Base-by-base conservation (phyloP, 2,329 filamentous ascomycete genomes). In the Fusarium sp. region DNA sequence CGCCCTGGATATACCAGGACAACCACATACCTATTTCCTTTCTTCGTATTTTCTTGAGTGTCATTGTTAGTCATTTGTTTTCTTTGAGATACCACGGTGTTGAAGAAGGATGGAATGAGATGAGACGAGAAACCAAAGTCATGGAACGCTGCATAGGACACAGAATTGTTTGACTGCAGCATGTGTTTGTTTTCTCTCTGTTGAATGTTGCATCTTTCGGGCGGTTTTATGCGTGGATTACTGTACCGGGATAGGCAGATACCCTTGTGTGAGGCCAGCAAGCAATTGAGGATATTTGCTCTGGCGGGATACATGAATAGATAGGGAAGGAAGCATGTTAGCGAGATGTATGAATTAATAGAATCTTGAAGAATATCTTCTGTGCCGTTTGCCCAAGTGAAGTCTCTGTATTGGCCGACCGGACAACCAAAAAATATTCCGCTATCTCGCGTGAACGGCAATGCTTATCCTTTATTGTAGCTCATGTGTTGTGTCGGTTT, bases 81-180 rank as follows among this genome's bases (percentile, higher is more conserved):
- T 67, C 73, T 73, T 78, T 72, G 72, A 79, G 77, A 78, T 78
- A 78, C 77, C 77, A 78, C 69, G 77, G 72, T 74, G 72, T 74
- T 74, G 72, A 69, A 72, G 71, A 65, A 72, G 71, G 71, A 74
- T 74, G 71, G 71, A 72, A 68, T 36, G 71, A 42, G 71, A 72
- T 54, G 35, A 70, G 66, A 70, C 36, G 44, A 55, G 59, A 69
- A 72, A 59, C 45, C 49, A 60, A 74, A 67, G 49, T 44, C 56
- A 74, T 51, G 67, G 45, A 55, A 56, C 41, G 36, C 62, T 67
- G 49, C 55, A 57, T n/a, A 54, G 57, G 35, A 17, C 55, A 68
- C 55, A 68, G 42, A 51, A 63, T 51, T 73, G 70, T 70, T 61
- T 57, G 28, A 55, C 24, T 71, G 26, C 57, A 63, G 56, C 60